Base-by-base conservation (phyloP, 257 asterid species). In the Sherardia arvensis region DNA sequence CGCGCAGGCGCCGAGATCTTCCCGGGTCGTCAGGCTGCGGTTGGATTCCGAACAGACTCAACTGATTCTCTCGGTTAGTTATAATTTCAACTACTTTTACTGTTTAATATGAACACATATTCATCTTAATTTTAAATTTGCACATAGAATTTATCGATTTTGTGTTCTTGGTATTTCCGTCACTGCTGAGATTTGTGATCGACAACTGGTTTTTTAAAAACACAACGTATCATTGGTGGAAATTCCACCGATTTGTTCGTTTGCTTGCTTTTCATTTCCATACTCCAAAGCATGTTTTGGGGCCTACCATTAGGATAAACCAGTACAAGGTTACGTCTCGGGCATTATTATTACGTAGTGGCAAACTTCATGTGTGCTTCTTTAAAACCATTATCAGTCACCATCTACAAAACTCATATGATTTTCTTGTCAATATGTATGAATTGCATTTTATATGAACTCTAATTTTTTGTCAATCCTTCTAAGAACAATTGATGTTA, bases 1-100 rank as follows among this genome's bases (percentile, higher is more conserved):
- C 32, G 28, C 73, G 0, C 77, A 51, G n/a, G 65, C 88, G 0
- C 81, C 86, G 0, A 71, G 95, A 62, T 53, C 70, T 56, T 89
- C 99, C 1, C 81, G 81, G 48, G 85, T 87, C 49, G 84, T 80
- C 11, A 79, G 90, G 83, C 32, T 92, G 82, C 76, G 67, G 72
- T 69, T 87, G 63, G 75, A 61, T 68, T 77, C 75, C 2, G 76
- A 67, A 0, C 86, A 82, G 36, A 89, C 99, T 22, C 65, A 25
- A 22, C 80, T 60, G n/a, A 62, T 92, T 66, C 73, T 92, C 26
- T 78, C 84, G 55, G 95, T 91, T 70, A 83, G 96, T 83, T 7
- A 14, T 15, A n/a, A n/a, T 43, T 25, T 11, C 18, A 0, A 1
- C 1, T 1, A 0, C 0, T 11, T 8, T 3, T 15, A 43, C 20